Conservation (phyloP, 176 grass and related monocot genomes). For the Luzula sylvatica region DNA sequence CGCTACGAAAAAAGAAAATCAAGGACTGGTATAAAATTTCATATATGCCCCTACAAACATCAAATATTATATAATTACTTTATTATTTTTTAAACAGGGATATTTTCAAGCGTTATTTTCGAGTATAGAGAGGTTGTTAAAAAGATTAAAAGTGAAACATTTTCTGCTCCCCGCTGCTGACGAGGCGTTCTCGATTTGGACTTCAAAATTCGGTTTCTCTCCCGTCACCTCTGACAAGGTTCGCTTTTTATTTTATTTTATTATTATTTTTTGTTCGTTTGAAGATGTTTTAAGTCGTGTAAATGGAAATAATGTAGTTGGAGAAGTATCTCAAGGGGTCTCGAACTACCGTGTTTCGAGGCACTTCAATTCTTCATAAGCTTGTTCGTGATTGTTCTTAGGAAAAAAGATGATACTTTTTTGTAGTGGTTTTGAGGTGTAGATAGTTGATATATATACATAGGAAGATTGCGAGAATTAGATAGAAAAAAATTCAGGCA, state of each 20-base stretch:
- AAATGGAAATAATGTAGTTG: slow-evolving; percentile 32
- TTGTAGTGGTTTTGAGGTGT: too few species aligned
- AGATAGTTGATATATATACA: too few species aligned
- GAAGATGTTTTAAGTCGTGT: slow-evolving; percentile 9
- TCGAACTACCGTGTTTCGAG: slow-evolving; percentile 61
- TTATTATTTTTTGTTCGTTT: neutral
- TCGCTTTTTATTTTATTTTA: slow-evolving; percentile 1
- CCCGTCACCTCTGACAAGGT: slow-evolving; percentile 79
- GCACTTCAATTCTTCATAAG: slow-evolving; percentile 80
- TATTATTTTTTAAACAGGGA: slow-evolving; percentile 32
- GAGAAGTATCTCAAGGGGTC: slow-evolving; percentile 56
- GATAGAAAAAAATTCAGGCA: too few species aligned
- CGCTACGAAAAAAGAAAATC: slow-evolving; percentile 48
- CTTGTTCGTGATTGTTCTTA: slow-evolving; percentile 21
- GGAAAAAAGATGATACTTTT: neutral
- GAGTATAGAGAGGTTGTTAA: slow-evolving; percentile 59
- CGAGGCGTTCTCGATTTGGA: slow-evolving; percentile 82
- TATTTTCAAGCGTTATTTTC: slow-evolving; percentile 69
- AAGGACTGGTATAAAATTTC: slow-evolving; percentile 45
- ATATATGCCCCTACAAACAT: too few species aligned
- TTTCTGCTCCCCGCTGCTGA: slow-evolving; percentile 81
- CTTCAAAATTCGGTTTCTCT: slow-evolving; percentile 61
- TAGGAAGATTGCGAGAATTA: too few species aligned
- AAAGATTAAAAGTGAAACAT: slow-evolving; percentile 61
- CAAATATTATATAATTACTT: neutral